These are phyloP conservation scores for Vanrija humicola DNA, from an alignment of 1,284 basidiomycete species.

Conservation along the genomic window DNA sequence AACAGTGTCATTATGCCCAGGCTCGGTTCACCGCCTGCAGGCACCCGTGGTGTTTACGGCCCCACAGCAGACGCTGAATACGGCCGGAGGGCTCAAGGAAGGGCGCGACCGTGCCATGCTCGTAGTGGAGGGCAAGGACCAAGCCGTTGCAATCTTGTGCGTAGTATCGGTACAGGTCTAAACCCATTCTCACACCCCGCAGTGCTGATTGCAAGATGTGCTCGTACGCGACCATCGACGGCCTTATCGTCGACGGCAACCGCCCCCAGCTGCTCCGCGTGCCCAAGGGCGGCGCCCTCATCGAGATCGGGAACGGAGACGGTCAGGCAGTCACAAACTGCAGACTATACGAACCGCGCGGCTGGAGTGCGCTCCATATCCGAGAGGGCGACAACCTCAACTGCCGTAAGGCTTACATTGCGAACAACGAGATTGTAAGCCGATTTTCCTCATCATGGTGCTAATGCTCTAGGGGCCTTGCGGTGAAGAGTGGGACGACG, in stretches of 20 bases:
- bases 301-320: conserved; percentile 48
- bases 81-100: conserved; percentile 27
- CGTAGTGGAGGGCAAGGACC: conserved; percentile 38
- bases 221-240: conserved; percentile 31
- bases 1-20: conserved; percentile 40
- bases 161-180: neutral
- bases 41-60: conserved; percentile 41
- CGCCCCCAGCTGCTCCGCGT: conserved; percentile 45
- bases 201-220: conserved; percentile 49
- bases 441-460: neutral
- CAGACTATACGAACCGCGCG: conserved; percentile 48
- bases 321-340: conserved; percentile 44
- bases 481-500: conserved; percentile 51
- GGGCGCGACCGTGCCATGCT: conserved; percentile 40
- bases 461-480: conserved; percentile 40
- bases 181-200: neutral
- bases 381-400: conserved; percentile 47
- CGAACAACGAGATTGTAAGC: conserved; percentile 46
- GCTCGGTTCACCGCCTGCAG: conserved; percentile 42
- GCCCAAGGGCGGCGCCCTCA: conserved; percentile 41
- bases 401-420: conserved; percentile 36
- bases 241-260: conserved; percentile 48
- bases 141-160: conserved; percentile 41
- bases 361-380: conserved; percentile 50
- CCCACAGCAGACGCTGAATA: conserved; percentile 40